These are phyloP conservation scores for Suillus bovinus DNA, from an alignment of 768 basidiomycete species.

Conservation along the genomic window DNA sequence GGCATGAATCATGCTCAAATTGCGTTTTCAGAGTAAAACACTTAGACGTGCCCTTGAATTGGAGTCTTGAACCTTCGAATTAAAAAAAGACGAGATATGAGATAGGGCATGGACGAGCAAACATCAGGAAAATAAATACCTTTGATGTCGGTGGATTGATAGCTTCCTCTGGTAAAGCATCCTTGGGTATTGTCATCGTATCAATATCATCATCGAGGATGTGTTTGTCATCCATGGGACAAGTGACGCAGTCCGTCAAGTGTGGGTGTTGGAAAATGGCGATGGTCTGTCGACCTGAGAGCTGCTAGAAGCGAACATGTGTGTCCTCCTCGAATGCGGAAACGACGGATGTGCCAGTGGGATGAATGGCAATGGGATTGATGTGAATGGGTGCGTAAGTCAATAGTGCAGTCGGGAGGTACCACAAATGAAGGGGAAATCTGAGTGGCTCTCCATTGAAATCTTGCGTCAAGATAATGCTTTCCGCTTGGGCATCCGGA, in stretches of 20 bases:
- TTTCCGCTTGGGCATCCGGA: constrained; percentile 54
- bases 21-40: background rate
- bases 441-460: constrained; percentile 79
- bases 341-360: background rate
- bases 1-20: background rate
- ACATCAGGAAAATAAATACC: background rate
- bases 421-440: constrained; percentile 83
- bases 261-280: background rate
- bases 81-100: background rate
- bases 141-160: background rate
- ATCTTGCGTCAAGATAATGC: constrained; percentile 78
- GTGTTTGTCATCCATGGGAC: background rate
- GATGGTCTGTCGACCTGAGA: background rate
- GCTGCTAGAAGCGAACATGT: background rate
- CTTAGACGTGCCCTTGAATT: background rate
- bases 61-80: background rate
- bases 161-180: background rate
- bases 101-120: background rate
- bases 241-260: background rate
- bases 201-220: background rate
- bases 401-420: constrained; percentile 64
- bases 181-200: background rate
- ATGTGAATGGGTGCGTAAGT: constrained; percentile 62
- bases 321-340: background rate
- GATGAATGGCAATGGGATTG: background rate